Percentiles rank a stretch among this genome's conserved stretches.
These are phyloP conservation scores for Candida tallmaniae DNA, from an alignment of 805 yeast genomes.

Conservation along the genomic window DNA sequence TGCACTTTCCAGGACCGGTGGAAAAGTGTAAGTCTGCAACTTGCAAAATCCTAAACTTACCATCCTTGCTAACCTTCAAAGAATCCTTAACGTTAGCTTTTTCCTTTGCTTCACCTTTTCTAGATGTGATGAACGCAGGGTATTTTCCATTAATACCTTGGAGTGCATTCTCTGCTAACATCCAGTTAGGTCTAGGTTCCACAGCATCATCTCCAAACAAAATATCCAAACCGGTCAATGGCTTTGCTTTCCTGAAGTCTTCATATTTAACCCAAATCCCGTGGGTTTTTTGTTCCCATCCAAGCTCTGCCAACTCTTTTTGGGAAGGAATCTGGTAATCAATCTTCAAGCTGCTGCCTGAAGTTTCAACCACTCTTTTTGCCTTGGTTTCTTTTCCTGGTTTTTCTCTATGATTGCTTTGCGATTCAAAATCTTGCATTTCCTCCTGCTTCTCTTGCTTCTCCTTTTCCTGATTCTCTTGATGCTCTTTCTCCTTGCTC, in stretches of 20 bases:
- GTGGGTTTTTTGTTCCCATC: constrained; percentile 44
- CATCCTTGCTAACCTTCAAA: constrained; percentile 36
- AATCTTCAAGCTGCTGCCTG: constrained; percentile 6
- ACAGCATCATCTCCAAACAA: constrained; percentile 69
- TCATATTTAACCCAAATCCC: constrained; percentile 65
- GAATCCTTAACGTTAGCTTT: constrained; percentile 21
- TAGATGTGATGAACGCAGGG: constrained; percentile 26
- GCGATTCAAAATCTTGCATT: not conserved
- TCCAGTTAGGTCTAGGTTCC: constrained; percentile 78
- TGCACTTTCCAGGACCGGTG: constrained; percentile 77
- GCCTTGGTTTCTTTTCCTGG: not conserved
- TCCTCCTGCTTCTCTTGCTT: constrained; percentile 4
- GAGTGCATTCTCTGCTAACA: constrained; percentile 24
- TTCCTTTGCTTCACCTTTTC: constrained; percentile 31
- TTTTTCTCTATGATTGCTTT: constrained; percentile 2
- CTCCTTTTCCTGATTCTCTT: constrained; percentile 1
- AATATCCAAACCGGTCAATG: constrained; percentile 59
- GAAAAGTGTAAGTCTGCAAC: constrained; percentile 89
- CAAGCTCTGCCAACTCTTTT: constrained; percentile 31
- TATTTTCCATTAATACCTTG: constrained; percentile 15
- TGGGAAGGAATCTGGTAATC: constrained; percentile 25
- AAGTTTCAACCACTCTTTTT: constrained; percentile 9
- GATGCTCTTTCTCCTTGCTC: constrained; percentile 1
- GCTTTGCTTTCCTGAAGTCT: constrained; percentile 23
- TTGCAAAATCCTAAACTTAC: constrained; percentile 74